Evolutionary conservation across 352 stramenopile species (phyloP).

Genomic region (Phytopythium kandeliae): DNA sequence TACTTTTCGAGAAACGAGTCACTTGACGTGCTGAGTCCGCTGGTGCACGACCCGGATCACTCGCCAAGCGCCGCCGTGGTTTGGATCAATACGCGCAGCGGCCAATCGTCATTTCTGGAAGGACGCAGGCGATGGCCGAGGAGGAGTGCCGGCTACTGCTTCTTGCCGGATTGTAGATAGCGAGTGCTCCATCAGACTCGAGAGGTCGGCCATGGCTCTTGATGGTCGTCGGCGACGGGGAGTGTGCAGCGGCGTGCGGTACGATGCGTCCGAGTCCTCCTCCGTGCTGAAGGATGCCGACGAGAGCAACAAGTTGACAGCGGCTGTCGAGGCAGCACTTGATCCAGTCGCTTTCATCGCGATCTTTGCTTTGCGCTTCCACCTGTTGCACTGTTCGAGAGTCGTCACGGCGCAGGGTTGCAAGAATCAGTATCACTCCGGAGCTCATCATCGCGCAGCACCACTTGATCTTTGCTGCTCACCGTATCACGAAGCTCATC

Average conservation of each 20-base stretch:
- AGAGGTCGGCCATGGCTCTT: conserved; percentile 71
- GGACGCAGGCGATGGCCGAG: conserved; percentile 1
- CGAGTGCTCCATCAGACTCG: conserved; percentile 75
- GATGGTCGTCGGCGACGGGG: conserved; percentile 38
- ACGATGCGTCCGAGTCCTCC: conserved; percentile 55
- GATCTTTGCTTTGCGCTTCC: conserved; percentile 71
- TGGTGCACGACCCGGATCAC: too few species aligned
- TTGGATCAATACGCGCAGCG: too few species aligned
- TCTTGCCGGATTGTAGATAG: conserved; percentile 60
- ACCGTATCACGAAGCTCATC: conserved; percentile 55
- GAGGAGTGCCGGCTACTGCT: conserved; percentile 10
- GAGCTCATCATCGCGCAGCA: conserved; percentile 1
- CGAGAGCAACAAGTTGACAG: conserved; percentile 32
- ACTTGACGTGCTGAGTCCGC: too few species aligned
- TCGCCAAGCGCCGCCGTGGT: too few species aligned
- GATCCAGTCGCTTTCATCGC: conserved; percentile 23
- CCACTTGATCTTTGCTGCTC: neutral
- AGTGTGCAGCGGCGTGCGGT: conserved; percentile 38
- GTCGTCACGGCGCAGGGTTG: neutral
- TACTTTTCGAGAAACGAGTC: too few species aligned
- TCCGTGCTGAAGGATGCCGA: conserved; percentile 52
- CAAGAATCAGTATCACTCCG: too few species aligned
- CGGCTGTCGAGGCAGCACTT: conserved; percentile 7
- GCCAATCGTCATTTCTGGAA: neutral
- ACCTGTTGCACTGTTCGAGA: conserved; percentile 27